Base-by-base conservation (phyloP, 768 basidiomycete genomes). In the Termitomyces sp. region DNA sequence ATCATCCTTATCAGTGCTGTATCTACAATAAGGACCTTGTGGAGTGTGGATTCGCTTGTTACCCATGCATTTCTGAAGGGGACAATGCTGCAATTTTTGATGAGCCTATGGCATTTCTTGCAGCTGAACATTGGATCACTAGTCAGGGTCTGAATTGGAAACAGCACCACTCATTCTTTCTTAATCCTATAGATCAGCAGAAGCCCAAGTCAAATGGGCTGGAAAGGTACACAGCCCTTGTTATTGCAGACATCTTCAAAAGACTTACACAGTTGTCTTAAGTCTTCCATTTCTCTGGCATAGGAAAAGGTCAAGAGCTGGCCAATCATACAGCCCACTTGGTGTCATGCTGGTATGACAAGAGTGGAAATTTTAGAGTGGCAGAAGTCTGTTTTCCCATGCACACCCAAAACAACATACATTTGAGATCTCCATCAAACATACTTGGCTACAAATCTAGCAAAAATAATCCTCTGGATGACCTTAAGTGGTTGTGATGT, bases 41-140 rank as follows among this genome's bases (percentile, higher is more conserved):
- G 57, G 48, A 58, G 15, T 58, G 57, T 31, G 57, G 57, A 32
- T 58, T 58, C 42, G 48, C 37, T 43, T 48, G 38, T 7, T 58
- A 38, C 57, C 36, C 29, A 31, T 15, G 47, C 15, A 4, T 17
- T 17, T 25, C 48, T n/a, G 10, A 37, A 38, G 5, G 5, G 3
- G 25, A 32, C 11, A 5, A 29, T 6, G 25, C 34, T 17, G 36
- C 32, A 34, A 15, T 50, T 32, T 25, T 58, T 14, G 57, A 58
- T 9, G 38, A 58, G 15, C 57, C 48, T 40, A 4, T 58, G 15
- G 57, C 57, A 12, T 58, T 40, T 42, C 34, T 58, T 49, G 47
- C 48, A 9, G 48, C 57, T n/a, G 47, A 50, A 25, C 17, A 58
- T n/a, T 58, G 57, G 38, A 50, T 58, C 37, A 50, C 43, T 2